Evolutionary conservation across 257 asterid species (phyloP), one percentile per base, ranked within the genome.

Genomic region (Coffea eugenioides): DNA sequence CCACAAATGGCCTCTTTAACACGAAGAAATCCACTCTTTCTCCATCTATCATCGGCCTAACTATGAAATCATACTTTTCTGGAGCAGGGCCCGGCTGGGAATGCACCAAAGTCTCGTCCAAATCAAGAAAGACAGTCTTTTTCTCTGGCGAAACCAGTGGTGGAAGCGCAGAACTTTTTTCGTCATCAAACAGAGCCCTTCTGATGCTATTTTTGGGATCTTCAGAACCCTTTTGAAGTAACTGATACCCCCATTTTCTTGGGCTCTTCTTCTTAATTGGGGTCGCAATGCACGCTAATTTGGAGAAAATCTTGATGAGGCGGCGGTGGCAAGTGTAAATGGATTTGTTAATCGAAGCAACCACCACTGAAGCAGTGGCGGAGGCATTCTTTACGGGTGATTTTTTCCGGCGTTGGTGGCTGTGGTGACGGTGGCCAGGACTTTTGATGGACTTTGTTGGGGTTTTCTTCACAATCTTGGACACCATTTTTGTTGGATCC

Each of bases 31-130:
- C 97, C 0, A 87, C 89, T 21, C 78, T 84, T 48, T 86, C 90
- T 0, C 97, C 99, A 13, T 91, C 96, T 57, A 95, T 88, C 83
- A 91, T 84, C 34, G 98, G 97, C 86, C 91, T 84, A 57, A 95
- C 96, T 0, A 92, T 74, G 77, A 95, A 95, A 85, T 95, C 96
- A 11, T 87, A 92, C 85, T 84, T 91, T 54, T 87, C 97, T 3
- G 97, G 97, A 1, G 97, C 94, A 1, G 85, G 80, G 36, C 59
- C 86, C 18, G 91, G 85, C 3, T 86, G 87, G 27, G 98, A 92
- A 80, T 95, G 99, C 75, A 95, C 93, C 75, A 95, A 79, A 0
- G 99, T 95, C 67, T 95, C 99, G 71, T 95, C 99, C 73, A 95
- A 80, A 73, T 95, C 99, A 25, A 95, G 99, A 76, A 95, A 91